Conservation (phyloP, 352 stramenopile genomes). For the Achlya hypogyna region DNA sequence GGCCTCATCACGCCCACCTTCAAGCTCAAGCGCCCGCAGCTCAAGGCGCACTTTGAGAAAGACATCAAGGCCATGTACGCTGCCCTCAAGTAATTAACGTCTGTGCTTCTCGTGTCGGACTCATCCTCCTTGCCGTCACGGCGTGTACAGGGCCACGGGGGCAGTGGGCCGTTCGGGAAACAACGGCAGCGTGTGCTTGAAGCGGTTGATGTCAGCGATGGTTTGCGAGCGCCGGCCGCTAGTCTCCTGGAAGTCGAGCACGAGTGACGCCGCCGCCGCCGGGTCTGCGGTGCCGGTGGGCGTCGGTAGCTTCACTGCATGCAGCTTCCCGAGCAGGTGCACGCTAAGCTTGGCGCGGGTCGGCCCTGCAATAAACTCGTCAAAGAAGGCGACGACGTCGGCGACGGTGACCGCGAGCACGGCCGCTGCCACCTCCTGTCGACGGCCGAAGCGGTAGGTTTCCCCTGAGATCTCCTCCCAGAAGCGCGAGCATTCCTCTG, state of each 20-base stretch:
- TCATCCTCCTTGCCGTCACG: neutral
- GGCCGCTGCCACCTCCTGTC: slow-evolving; percentile 36
- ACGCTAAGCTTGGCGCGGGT: slow-evolving; percentile 46
- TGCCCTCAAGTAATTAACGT: slow-evolving; percentile 24
- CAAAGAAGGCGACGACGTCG: slow-evolving; percentile 54
- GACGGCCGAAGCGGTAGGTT: slow-evolving; percentile 60
- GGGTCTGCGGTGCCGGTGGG: slow-evolving; percentile 5
- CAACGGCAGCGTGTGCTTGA: slow-evolving; percentile 57
- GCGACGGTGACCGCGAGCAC: slow-evolving; percentile 37
- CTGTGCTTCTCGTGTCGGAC: neutral
- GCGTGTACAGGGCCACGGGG: neutral
- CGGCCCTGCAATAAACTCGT: slow-evolving; percentile 36
- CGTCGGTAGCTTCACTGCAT: slow-evolving; percentile 30
- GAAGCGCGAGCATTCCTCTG: slow-evolving; percentile 48
- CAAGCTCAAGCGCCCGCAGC: slow-evolving; percentile 89
- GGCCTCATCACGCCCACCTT: slow-evolving; percentile 94
- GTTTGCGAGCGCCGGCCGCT: neutral
- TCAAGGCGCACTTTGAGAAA: slow-evolving; percentile 46
- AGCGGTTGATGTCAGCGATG: slow-evolving; percentile 42
- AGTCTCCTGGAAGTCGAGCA: slow-evolving; percentile 25
- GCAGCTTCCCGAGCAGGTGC: slow-evolving; percentile 39
- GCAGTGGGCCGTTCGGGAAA: slow-evolving; percentile 41
- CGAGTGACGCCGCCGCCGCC: slow-evolving; percentile 24
- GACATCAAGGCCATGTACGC: slow-evolving; percentile 68
- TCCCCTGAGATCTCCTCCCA: slow-evolving; percentile 59